Conservation (phyloP, 1,139 yeast species). For the Saccharomyces pastorianus region DNA sequence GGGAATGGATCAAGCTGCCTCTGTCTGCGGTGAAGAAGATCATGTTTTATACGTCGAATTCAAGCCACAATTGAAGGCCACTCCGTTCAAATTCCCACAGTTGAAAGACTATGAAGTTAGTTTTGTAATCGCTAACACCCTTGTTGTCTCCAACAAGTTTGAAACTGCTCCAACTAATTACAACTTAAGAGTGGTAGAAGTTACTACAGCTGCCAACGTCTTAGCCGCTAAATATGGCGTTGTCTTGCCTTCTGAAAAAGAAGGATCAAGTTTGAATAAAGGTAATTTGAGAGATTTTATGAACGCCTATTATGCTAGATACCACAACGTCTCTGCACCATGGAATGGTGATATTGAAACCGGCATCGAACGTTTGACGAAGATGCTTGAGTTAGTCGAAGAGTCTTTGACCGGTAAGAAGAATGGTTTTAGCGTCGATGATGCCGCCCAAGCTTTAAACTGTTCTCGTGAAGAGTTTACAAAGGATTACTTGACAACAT, state of each 20-base stretch:
- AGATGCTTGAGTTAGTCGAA: slow-evolving; percentile 41
- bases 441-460: slow-evolving; percentile 42
- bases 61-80: slow-evolving; percentile 50
- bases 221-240: slow-evolving; percentile 45
- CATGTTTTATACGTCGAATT: slow-evolving; percentile 58
- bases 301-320: slow-evolving; percentile 41
- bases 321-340: slow-evolving; percentile 29
- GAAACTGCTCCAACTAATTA: slow-evolving; percentile 66
- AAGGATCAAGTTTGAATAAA: slow-evolving; percentile 49
- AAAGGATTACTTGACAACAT: slow-evolving; percentile 41
- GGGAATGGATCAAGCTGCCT: slow-evolving; percentile 74
- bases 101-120: slow-evolving; percentile 39
- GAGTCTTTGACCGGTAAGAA: slow-evolving; percentile 32
- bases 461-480: slow-evolving; percentile 39
- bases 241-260: slow-evolving; percentile 30
- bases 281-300: slow-evolving; percentile 63
- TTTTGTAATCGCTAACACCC: slow-evolving; percentile 57
- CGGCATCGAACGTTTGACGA: slow-evolving; percentile 37
- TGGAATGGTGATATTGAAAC: slow-evolving; percentile 49
- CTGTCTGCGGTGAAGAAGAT: slow-evolving; percentile 54
- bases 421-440: slow-evolving; percentile 45
- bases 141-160: slow-evolving; percentile 55
- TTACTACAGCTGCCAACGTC: slow-evolving; percentile 53
- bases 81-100: slow-evolving; percentile 48
- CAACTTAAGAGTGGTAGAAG: slow-evolving; percentile 64